Evolutionary conservation across 202 grass and related monocot genomes (phyloP).

Genomic region (Panicum hallii): DNA sequence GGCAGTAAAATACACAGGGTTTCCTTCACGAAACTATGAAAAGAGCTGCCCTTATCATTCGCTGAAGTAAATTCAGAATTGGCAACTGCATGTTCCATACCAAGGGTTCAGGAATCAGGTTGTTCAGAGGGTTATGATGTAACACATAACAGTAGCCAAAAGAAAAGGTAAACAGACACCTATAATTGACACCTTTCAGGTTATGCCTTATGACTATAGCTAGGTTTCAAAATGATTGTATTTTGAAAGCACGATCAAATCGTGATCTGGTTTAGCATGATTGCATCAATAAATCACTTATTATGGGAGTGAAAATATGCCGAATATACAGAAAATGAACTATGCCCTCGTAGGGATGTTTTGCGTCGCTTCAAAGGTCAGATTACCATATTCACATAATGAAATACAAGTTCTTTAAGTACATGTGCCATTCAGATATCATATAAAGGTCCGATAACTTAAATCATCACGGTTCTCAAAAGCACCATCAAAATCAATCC

Average conservation of each 20-base stretch:
- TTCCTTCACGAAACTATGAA: slow-evolving; percentile 22
- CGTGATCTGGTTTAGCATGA: not conserved
- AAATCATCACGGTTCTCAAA: slow-evolving; percentile 1
- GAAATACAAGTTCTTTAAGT: not conserved
- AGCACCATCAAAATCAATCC: not conserved
- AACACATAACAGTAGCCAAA: not conserved
- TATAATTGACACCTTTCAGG: slow-evolving; percentile 14
- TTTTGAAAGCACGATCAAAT: not conserved
- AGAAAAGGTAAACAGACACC: not conserved
- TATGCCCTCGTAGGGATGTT: not conserved
- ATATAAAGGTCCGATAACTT: not conserved
- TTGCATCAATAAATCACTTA: not conserved
- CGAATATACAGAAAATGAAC: not conserved
- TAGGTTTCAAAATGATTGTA: not conserved
- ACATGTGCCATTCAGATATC: not conserved
- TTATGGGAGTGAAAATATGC: not conserved
- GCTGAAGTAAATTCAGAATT: slow-evolving; percentile 1
- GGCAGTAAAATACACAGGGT: not conserved
- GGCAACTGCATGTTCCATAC: not conserved
- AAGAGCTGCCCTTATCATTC: not conserved
- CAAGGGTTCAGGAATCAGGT: not conserved
- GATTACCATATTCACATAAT: not conserved
- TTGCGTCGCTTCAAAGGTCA: not conserved
- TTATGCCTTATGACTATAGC: not conserved
- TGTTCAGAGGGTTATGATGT: not conserved